phyloP scores from a whole-genome alignment of 2,329 filamentous ascomycete genomes.

The Stachybotrys echinatus region DNA sequence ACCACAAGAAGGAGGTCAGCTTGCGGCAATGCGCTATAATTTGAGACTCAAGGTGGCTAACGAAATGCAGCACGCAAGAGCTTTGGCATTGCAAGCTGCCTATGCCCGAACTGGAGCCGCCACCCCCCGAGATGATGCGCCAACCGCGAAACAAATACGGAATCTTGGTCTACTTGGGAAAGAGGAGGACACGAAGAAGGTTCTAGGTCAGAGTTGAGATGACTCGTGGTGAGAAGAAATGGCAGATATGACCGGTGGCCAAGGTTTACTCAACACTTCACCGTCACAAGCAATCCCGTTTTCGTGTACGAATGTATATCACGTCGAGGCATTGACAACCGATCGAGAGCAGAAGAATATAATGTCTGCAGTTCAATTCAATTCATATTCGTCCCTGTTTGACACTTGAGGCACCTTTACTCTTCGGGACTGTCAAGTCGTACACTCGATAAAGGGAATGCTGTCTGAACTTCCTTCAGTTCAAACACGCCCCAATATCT shows the following conservation, averaged over 20 bases:
- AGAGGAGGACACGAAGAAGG: constrained; percentile 70
- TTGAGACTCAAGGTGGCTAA: constrained; percentile 11
- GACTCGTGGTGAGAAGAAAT: too few species aligned
- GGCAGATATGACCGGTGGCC: neutral
- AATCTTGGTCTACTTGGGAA: constrained; percentile 79
- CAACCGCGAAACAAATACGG: constrained; percentile 80
- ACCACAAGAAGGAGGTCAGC: constrained; percentile 94
- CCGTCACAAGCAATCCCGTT: neutral
- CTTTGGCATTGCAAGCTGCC: constrained; percentile 72
- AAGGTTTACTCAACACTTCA: too few species aligned
- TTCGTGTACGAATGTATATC: neutral
- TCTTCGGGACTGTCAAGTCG: too few species aligned
- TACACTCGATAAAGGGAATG: too few species aligned
- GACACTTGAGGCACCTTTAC: too few species aligned
- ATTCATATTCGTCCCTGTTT: too few species aligned
- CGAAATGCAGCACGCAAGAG: constrained; percentile 79
- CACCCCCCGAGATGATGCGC: constrained; percentile 72
- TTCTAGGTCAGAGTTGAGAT: constrained; percentile 32
- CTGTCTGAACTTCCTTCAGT: too few species aligned
- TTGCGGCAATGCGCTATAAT: constrained; percentile 19
- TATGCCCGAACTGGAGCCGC: constrained; percentile 76
- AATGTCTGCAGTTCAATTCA: neutral
- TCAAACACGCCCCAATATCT: too few species aligned
- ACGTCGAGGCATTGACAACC: neutral
- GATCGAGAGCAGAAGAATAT: neutral